phyloP scores from a whole-genome alignment of 345 rosid genomes.

The Mangifera indica region DNA sequence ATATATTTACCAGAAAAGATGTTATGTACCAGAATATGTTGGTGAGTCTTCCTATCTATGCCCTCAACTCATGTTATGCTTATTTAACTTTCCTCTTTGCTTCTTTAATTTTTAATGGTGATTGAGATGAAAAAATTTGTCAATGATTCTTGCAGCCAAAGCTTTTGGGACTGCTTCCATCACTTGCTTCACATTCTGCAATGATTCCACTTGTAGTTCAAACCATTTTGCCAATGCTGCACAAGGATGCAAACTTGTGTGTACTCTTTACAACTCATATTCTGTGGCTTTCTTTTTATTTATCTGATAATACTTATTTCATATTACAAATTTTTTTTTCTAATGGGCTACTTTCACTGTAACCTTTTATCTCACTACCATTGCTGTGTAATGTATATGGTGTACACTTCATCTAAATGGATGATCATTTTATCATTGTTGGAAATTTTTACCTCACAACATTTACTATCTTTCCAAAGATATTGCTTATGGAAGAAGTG shows the following conservation, averaged over 20 bases:
- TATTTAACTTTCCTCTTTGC: constrained; percentile 16
- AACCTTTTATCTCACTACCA: neutral
- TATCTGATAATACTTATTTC: neutral
- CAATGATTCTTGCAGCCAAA: constrained; percentile 52
- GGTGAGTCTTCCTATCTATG: constrained; percentile 49
- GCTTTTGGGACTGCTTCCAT: constrained; percentile 79
- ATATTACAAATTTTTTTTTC: neutral
- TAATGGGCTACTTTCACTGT: neutral
- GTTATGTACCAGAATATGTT: constrained; percentile 36
- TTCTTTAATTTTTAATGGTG: constrained; percentile 16
- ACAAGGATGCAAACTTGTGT: constrained; percentile 61
- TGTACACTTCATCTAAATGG: neutral
- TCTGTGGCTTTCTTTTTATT: constrained; percentile 13
- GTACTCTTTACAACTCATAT: constrained; percentile 30
- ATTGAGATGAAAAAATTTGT: neutral
- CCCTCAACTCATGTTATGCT: constrained; percentile 10
- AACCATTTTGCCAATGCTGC: constrained; percentile 80
- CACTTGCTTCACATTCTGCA: constrained; percentile 73
- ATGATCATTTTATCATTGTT: no score
- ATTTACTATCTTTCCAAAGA: no score
- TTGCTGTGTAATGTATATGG: neutral
- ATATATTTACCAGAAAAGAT: constrained; percentile 60
- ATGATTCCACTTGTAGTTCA: constrained; percentile 89
- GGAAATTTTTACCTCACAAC: no score
- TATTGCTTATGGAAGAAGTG: neutral